phyloP scores from a whole-genome alignment of 495 filamentous ascomycete genomes.

The Hyaloscypha hepaticicola region DNA sequence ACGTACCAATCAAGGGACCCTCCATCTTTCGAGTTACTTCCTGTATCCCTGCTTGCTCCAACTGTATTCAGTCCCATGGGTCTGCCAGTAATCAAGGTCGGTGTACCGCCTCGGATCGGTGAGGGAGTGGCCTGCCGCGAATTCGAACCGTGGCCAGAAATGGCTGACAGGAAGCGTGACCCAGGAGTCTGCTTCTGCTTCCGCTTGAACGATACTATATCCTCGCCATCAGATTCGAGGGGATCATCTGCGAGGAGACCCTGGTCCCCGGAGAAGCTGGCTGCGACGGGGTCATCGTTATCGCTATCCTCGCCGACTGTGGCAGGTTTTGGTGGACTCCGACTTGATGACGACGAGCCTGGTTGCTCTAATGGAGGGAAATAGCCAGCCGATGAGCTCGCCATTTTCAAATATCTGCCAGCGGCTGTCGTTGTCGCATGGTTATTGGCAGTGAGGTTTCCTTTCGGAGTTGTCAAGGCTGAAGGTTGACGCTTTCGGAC shows the following conservation, averaged over 20 bases:
- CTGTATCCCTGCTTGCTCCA: slow-evolving; percentile 9
- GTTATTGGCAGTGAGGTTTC: not conserved
- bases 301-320: slow-evolving; percentile 36
- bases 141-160: slow-evolving; percentile 17
- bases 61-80: slow-evolving; percentile 17
- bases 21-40: slow-evolving; percentile 57
- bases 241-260: slow-evolving; percentile 48
- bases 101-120: slow-evolving; percentile 20
- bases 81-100: slow-evolving; percentile 8
- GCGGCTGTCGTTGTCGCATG: slow-evolving; percentile 6
- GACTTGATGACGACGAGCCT: slow-evolving; percentile 30
- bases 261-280: slow-evolving; percentile 39
- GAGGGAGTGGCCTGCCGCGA: slow-evolving; percentile 24
- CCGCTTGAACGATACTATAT: slow-evolving; percentile 79
- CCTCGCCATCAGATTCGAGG: slow-evolving; percentile 47
- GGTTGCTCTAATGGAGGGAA: slow-evolving; percentile 22
- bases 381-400: slow-evolving; percentile 30
- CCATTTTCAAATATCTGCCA: slow-evolving; percentile 27
- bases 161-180: slow-evolving; percentile 23
- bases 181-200: slow-evolving; percentile 59
- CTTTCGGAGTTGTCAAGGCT: slow-evolving; percentile 12
- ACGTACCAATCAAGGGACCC: slow-evolving; percentile 79
- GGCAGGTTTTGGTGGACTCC: slow-evolving; percentile 27
- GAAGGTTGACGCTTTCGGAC: not conserved
- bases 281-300: slow-evolving; percentile 48